Evolutionary conservation across 345 rosid species (phyloP).

Genomic region (Draba incana): DNA sequence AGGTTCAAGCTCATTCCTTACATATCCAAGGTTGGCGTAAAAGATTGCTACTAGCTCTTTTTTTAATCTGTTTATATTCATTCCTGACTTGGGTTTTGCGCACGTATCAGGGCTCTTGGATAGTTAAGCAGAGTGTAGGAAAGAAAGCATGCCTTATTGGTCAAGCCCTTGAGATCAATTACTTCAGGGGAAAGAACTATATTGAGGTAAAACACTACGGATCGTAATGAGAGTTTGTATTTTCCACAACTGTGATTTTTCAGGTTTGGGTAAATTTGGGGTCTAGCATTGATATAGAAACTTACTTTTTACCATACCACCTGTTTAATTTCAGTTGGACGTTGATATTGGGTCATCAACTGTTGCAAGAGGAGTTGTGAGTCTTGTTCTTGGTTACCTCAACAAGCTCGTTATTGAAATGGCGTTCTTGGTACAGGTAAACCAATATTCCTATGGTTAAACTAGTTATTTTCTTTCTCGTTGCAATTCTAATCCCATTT

Average conservation of each 20-base stretch:
- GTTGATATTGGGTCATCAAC: slow-evolving; percentile 94
- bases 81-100: neutral
- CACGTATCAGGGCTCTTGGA: slow-evolving; percentile 90
- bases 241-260: neutral
- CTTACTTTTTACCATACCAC: neutral
- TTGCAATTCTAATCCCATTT: neutral
- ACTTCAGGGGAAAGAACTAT: slow-evolving; percentile 87
- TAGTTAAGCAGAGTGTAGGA: slow-evolving; percentile 96
- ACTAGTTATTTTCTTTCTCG: slow-evolving; percentile 11
- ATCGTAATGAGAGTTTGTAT: slow-evolving; percentile 1
- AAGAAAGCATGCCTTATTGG: slow-evolving; percentile 95
- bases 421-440: slow-evolving; percentile 95
- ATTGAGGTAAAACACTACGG: slow-evolving; percentile 64
- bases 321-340: slow-evolving; percentile 65
- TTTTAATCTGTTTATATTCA: slow-evolving; percentile 5
- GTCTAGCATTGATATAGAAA: neutral
- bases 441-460: neutral
- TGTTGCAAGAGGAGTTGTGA: slow-evolving; percentile 94
- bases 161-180: slow-evolving; percentile 90
- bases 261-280: neutral
- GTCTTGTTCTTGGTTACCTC: slow-evolving; percentile 96
- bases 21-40: slow-evolving; percentile 75
- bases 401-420: slow-evolving; percentile 90
- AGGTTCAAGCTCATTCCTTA: slow-evolving; percentile 98
- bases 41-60: neutral